Conservation (phyloP, 2,329 filamentous ascomycete species). For the Chaetomium globosum region DNA sequence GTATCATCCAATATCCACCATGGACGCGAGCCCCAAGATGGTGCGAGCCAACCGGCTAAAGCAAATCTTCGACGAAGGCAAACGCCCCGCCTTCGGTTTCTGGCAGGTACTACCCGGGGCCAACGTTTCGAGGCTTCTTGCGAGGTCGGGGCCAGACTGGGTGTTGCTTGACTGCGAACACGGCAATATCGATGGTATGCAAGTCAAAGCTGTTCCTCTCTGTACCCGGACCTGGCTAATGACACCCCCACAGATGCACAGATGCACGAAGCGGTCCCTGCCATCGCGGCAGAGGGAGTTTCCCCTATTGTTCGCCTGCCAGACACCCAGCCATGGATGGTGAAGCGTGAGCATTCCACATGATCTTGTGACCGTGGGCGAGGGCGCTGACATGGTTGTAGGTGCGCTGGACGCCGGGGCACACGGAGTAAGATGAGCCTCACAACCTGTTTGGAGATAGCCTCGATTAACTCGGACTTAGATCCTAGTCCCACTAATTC, state of each 20-base stretch:
- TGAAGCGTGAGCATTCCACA: slow-evolving; percentile 51
- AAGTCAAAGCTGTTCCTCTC: not conserved
- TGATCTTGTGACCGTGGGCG: slow-evolving; percentile 11
- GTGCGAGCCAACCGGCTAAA: slow-evolving; percentile 53
- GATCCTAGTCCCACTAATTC: slow-evolving; percentile 58
- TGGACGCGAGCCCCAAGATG: slow-evolving; percentile 41
- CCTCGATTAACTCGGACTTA: slow-evolving; percentile 30
- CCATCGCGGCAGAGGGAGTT: slow-evolving; percentile 57
- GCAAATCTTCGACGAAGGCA: slow-evolving; percentile 52
- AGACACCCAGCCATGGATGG: slow-evolving; percentile 59
- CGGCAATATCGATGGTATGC: slow-evolving; percentile 56
- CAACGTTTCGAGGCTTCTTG: slow-evolving; percentile 62
- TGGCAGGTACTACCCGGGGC: slow-evolving; percentile 67
- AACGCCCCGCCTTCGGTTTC: slow-evolving; percentile 55
- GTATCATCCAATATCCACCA: slow-evolving; percentile 20
- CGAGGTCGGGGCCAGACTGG: slow-evolving; percentile 66
- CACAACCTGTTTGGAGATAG: not conserved
- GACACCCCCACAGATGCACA: slow-evolving; percentile 47
- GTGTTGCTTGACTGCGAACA: slow-evolving; percentile 65
- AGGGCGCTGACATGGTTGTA: slow-evolving; percentile 38
- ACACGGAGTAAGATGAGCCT: slow-evolving; percentile 52
- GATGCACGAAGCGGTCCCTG: slow-evolving; percentile 62
- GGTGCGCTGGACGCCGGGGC: slow-evolving; percentile 62
- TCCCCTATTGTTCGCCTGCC: slow-evolving; percentile 61
- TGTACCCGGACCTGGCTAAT: slow-evolving; percentile 10